phyloP scores from a whole-genome alignment of 1,284 basidiomycete genomes.

The Ganoderma boninense region DNA sequence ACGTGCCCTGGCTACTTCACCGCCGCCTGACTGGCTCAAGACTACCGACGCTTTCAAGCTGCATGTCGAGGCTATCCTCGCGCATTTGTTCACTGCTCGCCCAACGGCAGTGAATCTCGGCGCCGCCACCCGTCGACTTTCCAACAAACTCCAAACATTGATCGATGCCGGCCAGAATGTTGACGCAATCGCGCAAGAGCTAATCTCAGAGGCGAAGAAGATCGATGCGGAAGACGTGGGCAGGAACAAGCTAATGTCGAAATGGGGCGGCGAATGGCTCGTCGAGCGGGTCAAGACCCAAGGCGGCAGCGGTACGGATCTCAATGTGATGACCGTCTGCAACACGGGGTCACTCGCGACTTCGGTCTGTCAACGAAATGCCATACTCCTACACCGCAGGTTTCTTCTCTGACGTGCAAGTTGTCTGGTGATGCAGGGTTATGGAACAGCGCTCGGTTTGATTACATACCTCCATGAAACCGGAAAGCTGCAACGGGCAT shows the following conservation, averaged over 20 bases:
- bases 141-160: constrained; percentile 52
- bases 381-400: neutral
- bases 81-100: constrained; percentile 84
- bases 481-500: constrained; percentile 79
- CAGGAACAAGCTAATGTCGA: constrained; percentile 84
- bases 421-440: constrained; percentile 65
- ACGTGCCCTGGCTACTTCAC: constrained; percentile 51
- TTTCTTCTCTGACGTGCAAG: neutral
- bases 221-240: constrained; percentile 88
- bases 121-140: constrained; percentile 80
- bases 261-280: constrained; percentile 87
- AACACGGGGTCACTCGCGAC: constrained; percentile 95
- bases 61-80: constrained; percentile 66
- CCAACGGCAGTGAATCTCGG: constrained; percentile 95
- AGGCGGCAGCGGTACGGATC: constrained; percentile 55
- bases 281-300: constrained; percentile 58
- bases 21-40: constrained; percentile 57
- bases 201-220: constrained; percentile 69
- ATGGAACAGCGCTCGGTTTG: constrained; percentile 93
- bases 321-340: constrained; percentile 93
- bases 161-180: constrained; percentile 53
- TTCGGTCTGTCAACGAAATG: constrained; percentile 65
- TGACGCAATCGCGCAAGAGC: constrained; percentile 57
- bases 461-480: constrained; percentile 89
- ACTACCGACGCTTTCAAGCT: constrained; percentile 57